Percentiles rank a stretch among this genome's conserved stretches.
These are phyloP conservation scores for Panellus pusillus DNA, from an alignment of 768 basidiomycete genomes.

Conservation along the genomic window DNA sequence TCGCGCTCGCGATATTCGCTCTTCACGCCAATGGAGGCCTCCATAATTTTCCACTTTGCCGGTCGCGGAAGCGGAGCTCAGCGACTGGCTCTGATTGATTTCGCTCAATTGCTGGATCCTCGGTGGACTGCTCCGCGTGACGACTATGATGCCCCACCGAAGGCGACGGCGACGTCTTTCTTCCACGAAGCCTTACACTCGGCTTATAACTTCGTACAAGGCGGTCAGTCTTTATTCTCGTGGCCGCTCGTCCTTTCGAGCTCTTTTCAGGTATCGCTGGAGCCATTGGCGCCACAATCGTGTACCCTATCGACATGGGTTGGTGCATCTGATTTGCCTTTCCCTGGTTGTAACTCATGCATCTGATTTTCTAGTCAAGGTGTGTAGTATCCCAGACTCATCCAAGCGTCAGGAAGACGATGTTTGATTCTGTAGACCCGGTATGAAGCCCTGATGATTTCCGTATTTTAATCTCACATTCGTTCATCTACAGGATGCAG, in stretches of 20 bases:
- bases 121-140: conserved; percentile 78
- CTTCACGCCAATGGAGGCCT: conserved; percentile 98
- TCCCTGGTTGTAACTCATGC: conserved; percentile 14
- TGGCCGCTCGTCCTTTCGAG: conserved; percentile 17
- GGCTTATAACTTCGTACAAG: conserved; percentile 83
- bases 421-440: conserved; percentile 47
- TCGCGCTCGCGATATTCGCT: conserved; percentile 88
- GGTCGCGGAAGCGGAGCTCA: conserved; percentile 70
- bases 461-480: not conserved
- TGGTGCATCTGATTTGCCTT: conserved; percentile 31
- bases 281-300: conserved; percentile 93
- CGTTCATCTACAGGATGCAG: conserved; percentile 67
- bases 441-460: conserved; percentile 31
- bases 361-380: conserved; percentile 63
- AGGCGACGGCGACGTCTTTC: conserved; percentile 39
- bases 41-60: conserved; percentile 97
- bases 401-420: not conserved
- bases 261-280: conserved; percentile 75
- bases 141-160: conserved; percentile 36
- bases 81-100: conserved; percentile 84
- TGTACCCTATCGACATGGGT: conserved; percentile 96
- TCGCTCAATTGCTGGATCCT: conserved; percentile 90
- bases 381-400: conserved; percentile 32
- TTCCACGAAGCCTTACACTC: conserved; percentile 65
- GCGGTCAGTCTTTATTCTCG: conserved; percentile 48